A percentile compares a stretch with the other conserved stretches of the same genome.
Conservation (phyloP, 345 rosid species). For the Syzygium aqueum region DNA sequence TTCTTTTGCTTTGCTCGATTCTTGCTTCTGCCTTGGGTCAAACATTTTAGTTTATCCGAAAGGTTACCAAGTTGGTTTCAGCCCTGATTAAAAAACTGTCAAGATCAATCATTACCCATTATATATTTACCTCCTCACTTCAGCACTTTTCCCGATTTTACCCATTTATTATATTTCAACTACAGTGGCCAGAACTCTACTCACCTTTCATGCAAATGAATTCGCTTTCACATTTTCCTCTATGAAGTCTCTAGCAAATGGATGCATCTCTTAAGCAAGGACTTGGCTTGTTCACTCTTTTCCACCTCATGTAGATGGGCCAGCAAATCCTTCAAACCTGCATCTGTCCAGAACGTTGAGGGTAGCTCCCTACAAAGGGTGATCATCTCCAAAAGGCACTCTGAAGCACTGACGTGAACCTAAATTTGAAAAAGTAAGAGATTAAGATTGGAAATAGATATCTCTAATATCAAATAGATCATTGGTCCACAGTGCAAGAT, state of each 20-base stretch:
- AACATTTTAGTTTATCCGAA: background rate
- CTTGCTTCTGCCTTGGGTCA: background rate
- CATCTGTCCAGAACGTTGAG: conserved; percentile 12
- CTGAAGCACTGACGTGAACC: conserved; percentile 82
- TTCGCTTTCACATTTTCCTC: background rate
- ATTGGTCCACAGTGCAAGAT: background rate
- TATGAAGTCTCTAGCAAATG: conserved; percentile 31
- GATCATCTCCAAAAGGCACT: conserved; percentile 55
- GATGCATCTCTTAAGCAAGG: conserved; percentile 50
- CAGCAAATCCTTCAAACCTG: conserved; percentile 40
- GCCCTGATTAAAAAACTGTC: background rate
- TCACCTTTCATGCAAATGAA: background rate
- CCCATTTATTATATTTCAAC: background rate
- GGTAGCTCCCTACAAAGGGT: conserved; percentile 30
- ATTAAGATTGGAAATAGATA: background rate
- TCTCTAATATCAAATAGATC: background rate
- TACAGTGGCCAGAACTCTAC: background rate
- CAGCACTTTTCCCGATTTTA: background rate
- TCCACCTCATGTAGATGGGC: conserved; percentile 52
- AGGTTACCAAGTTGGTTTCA: background rate
- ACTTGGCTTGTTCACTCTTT: conserved; percentile 72
- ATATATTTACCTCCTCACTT: background rate
- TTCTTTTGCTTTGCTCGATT: background rate
- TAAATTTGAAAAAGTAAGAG: conserved; percentile 2
- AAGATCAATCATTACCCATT: background rate